phyloP scores from a whole-genome alignment of 129 eudicot species.

The Centrapalus pauciflorus region DNA sequence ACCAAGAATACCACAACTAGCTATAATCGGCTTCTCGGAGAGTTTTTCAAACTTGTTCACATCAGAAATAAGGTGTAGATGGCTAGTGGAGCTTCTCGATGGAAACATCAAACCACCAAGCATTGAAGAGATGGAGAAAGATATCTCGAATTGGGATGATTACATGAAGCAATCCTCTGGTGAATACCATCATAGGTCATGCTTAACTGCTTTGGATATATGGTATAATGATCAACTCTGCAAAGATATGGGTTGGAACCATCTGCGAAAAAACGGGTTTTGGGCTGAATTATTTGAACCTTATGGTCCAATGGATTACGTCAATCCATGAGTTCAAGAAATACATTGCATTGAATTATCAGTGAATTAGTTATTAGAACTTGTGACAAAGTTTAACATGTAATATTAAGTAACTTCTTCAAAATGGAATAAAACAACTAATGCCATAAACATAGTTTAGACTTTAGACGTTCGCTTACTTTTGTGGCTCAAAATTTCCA shows the following conservation, averaged over 20 bases:
- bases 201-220: slow-evolving; percentile 40
- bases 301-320: slow-evolving; percentile 44
- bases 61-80: slow-evolving; percentile 45
- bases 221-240: slow-evolving; percentile 62
- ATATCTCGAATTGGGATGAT: slow-evolving; percentile 39
- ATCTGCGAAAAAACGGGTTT: slow-evolving; percentile 41
- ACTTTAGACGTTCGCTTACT: too few relatives aligned
- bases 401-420: too few relatives aligned
- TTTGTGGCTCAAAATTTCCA: too few relatives aligned
- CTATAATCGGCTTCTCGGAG: slow-evolving; percentile 54
- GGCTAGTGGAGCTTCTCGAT: slow-evolving; percentile 47
- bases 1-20: slow-evolving; percentile 63
- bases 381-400: too few relatives aligned
- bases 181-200: slow-evolving; percentile 29
- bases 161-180: slow-evolving; percentile 43
- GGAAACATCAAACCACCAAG: slow-evolving; percentile 43
- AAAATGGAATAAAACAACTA: too few relatives aligned
- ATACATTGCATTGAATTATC: too few relatives aligned
- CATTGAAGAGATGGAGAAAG: slow-evolving; percentile 58
- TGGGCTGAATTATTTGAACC: slow-evolving; percentile 44
- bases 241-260: slow-evolving; percentile 45
- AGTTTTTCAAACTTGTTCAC: slow-evolving; percentile 43
- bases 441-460: too few relatives aligned
- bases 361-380: too few relatives aligned
- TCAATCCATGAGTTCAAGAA: slow-evolving; percentile 8